Conservation (phyloP, 2,329 filamentous ascomycete species). For the Aspergillus sp. region DNA sequence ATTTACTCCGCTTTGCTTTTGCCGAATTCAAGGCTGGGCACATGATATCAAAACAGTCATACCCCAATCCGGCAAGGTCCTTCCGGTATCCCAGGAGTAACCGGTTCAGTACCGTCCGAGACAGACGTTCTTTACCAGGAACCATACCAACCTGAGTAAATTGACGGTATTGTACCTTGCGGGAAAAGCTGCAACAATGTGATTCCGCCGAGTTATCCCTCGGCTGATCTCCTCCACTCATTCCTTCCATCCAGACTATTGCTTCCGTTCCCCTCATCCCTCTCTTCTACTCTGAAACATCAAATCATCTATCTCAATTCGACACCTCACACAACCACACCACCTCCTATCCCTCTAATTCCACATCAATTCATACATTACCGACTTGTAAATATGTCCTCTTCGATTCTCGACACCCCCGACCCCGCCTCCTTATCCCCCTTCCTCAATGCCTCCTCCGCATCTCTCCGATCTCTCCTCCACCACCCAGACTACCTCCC, state of each 20-base stretch:
- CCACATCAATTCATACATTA: not conserved
- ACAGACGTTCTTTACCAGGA: not conserved
- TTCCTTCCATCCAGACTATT: too few species aligned
- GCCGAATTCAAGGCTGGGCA: not conserved
- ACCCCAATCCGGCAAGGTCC: not conserved
- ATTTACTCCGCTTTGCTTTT: not conserved
- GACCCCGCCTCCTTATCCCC: constrained; percentile 2
- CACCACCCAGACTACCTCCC: constrained; percentile 39
- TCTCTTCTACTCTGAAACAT: not conserved
- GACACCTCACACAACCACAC: not conserved
- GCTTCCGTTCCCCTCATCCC: not conserved
- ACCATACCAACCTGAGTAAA: not conserved
- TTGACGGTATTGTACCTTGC: too few species aligned
- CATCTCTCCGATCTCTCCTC: constrained; percentile 25
- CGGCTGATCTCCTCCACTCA: not conserved
- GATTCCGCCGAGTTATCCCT: not conserved
- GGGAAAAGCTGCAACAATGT: too few species aligned
- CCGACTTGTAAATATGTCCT: not conserved
- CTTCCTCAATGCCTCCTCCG: not conserved
- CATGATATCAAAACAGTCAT: not conserved
- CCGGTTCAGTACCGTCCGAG: not conserved
- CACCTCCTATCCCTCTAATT: not conserved
- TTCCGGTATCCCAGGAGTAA: not conserved
- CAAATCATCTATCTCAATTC: not conserved
- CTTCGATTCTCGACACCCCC: constrained; percentile 3